A percentile compares a stretch with the other conserved stretches of the same genome.
These are phyloP conservation scores for Skeletonema costatum DNA, from an alignment of 108 stramenopile genomes.

Conservation along the genomic window DNA sequence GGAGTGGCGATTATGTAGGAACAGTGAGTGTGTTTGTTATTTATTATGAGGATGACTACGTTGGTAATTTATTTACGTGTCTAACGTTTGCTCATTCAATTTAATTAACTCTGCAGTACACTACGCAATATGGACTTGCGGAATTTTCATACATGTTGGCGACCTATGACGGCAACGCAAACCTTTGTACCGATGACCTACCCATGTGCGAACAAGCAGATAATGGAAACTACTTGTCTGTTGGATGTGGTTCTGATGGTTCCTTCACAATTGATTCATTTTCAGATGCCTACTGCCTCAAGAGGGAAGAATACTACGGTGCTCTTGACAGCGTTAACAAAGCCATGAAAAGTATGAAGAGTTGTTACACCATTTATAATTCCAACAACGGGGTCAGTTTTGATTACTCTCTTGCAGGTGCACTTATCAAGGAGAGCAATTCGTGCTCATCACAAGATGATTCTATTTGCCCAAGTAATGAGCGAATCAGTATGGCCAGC, in stretches of 20 bases:
- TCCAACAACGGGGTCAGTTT: slow-evolving; percentile 30
- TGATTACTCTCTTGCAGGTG: slow-evolving; percentile 50
- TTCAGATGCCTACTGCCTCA: slow-evolving; percentile 74
- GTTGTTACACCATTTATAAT: slow-evolving; percentile 44
- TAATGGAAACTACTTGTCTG: slow-evolving; percentile 64
- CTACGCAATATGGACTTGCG: slow-evolving; percentile 67
- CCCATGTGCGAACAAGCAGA: slow-evolving; percentile 67
- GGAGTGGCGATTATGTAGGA: slow-evolving; percentile 59
- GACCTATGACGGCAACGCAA: slow-evolving; percentile 55
- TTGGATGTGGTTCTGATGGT: slow-evolving; percentile 68
- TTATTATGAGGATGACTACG: neutral
- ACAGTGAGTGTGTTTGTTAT: slow-evolving; percentile 61
- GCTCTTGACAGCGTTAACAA: slow-evolving; percentile 61
- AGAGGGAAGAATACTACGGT: slow-evolving; percentile 62
- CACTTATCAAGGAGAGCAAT: slow-evolving; percentile 58
- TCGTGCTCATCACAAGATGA: slow-evolving; percentile 65
- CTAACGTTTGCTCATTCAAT: too few relatives aligned
- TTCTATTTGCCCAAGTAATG: slow-evolving; percentile 51
- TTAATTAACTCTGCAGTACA: slow-evolving; percentile 48
- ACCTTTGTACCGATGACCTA: slow-evolving; percentile 35
- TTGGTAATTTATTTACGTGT: neutral
- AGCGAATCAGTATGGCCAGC: slow-evolving; percentile 22
- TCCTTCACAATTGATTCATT: slow-evolving; percentile 70
- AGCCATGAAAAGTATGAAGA: slow-evolving; percentile 43
- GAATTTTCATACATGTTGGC: slow-evolving; percentile 74